Evolutionary conservation across 208 protist genomes (phyloP), one percentile per base, ranked within the genome.

Genomic region (Trypanosoma conorhini): DNA sequence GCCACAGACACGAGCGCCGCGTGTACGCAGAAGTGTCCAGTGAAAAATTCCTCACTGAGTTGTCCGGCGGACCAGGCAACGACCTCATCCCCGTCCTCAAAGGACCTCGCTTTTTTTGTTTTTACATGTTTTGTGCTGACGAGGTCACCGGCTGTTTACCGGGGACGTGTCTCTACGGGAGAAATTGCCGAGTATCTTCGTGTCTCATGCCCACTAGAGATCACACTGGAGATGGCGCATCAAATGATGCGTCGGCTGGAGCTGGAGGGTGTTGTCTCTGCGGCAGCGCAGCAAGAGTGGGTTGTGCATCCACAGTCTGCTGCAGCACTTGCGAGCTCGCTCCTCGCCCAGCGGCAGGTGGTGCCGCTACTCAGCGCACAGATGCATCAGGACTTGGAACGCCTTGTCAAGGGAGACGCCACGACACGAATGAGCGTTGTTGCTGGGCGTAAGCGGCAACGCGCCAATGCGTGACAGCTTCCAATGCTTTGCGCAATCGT

Each of bases 51-150:
- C 2, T 38, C 57, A 63, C 57, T 35, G 26, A 7, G 48, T 26
- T 59, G 33, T 19, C n/a, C 38, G 10, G 30, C 0, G 24, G 55
- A 48, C 3, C 13, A n/a, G 31, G 55, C 4, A 28, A 40, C 22
- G 21, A 26, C 21, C 51, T 21, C 22, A 5, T 61, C n/a, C 50
- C 5, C 22, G 50, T 26, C 50, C 9, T 40, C 40, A 35, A 48
- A 67, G 22, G 72, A 76, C n/a, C 21, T 72, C 56, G 72, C 70
- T 21, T 87, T 85, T 58, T 59, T 92, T 64, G 66, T 94, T 4
- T 74, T 94, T 48, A 75, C 76, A 10, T 78, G 72, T 19, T 87
- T 90, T 70, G 62, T 88, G 22, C 62, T 94, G n/a, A 62, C 80
- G 8, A 77, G 79, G 17, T 70, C 77, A 5, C 71, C 89, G 0